These are phyloP conservation scores for Mentha longifolia DNA, from an alignment of 257 asterid genomes.

Conservation along the genomic window DNA sequence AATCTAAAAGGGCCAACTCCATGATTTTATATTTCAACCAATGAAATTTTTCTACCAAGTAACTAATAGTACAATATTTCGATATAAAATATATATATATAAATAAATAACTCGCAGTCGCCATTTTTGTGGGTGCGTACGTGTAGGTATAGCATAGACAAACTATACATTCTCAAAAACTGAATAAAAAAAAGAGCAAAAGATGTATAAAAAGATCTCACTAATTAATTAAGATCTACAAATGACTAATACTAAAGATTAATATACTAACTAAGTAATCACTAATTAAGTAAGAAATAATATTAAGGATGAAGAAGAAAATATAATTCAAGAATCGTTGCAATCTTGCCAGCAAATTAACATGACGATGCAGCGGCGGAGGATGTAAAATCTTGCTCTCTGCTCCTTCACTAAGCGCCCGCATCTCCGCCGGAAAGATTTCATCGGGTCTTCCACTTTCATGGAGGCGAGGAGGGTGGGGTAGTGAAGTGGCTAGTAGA, in stretches of 20 bases:
- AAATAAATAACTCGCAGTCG: background rate
- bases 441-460: constrained; percentile 28
- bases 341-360: constrained; percentile 56
- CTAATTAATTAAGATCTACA: no score
- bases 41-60: background rate
- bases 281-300: background rate
- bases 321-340: constrained; percentile 43
- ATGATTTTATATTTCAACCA: background rate
- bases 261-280: no score
- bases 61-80: no score
- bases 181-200: background rate
- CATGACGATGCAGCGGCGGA: constrained; percentile 55
- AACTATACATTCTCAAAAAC: constrained; percentile 11
- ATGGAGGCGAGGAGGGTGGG: constrained; percentile 14
- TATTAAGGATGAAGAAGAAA: background rate
- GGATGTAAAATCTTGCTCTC: constrained; percentile 51
- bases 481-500: background rate
- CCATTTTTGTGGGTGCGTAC: background rate
- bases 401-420: constrained; percentile 47
- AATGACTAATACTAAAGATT: no score
- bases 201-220: background rate
- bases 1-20: background rate
- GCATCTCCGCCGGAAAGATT: constrained; percentile 42
- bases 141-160: background rate
- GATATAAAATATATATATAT: no score